Evolutionary conservation across 208 protist species (phyloP), one percentile per base, ranked within the genome.

Genomic region (Crithidia sp.): DNA sequence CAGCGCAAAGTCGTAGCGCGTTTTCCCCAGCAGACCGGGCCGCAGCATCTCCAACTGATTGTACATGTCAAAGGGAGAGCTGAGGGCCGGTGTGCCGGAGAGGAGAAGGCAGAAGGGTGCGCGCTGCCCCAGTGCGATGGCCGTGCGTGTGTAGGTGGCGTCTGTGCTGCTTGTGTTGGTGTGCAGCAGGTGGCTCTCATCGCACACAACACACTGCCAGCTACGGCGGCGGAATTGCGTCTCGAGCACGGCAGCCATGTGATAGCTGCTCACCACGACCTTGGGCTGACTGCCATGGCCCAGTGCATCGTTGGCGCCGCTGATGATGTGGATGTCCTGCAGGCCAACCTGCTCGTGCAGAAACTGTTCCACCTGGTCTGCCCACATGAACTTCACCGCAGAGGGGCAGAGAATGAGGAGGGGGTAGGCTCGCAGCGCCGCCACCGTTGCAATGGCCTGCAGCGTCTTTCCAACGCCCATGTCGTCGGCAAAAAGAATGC

Each of bases 381-480:
- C 85, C 91, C 91, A 96, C 78, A 96, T 86, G 56, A 87, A 70
- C 56, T 92, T 89, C 16, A 96, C 64, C 1, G 84, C 87, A 8
- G 91, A 87, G 13, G 91, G 91, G 52, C 84, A 91, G n/a, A 96
- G 82, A 45, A 94, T 79, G 39, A 96, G 84, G 28, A 87, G 57
- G 14, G 91, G 91, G 79, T 84, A 96, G 7, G 83, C 82, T 10
- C 74, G 60, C 39, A 93, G 66, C n/a, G 81, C 79, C 14, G 78
- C 82, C 49, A 96, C 59, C 2, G 79, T 86, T 19, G 83, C 91
- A 54, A 96, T 68, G 4, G 87, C 85, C 55, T 91, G 74, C 19
- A 96, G 70, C 4, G 91, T 96, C 60, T 96, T 96, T 7, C 91
- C 91, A 44, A 94, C 87, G 17, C 91, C 91, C 91, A 96, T 96